Evolutionary conservation across 495 filamentous ascomycete species (phyloP), one percentile per base, ranked within the genome.

Genomic region (Aspergillus funiculosus): DNA sequence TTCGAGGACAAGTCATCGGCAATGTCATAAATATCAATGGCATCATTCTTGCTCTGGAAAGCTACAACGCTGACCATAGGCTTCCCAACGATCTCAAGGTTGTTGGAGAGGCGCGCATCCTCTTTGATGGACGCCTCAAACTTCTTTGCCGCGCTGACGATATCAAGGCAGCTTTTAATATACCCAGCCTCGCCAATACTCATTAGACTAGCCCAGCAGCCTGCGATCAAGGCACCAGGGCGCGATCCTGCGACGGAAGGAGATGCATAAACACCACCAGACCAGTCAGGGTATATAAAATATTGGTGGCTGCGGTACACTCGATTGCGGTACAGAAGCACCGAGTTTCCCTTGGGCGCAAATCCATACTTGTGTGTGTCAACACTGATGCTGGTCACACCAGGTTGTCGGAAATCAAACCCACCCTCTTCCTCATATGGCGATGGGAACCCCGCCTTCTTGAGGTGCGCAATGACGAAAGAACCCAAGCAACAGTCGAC

Each of bases 321-420:
- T 29, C 80, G 71, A 43, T 77, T 86, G 57, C 94, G 87, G 73
- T 97, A 97, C 42, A 99, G 78, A 13, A 95, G 67, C 6, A 89
- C 90, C 20, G 82, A 87, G 72, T 92, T 97, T 43, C 92, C 92
- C 67, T 97, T 97, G 17, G 92, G 92, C 0, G 92, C 94, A 65
- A 99, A 99, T 18, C 92, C 92, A 63, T 99, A 98, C 64, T 98
- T 98, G 71, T 98, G 92, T 21, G 92, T 99, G 61, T 99, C 92
- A 59, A 91, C 94, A 54, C 79, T 85, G 64, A 99, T 96, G 59
- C 81, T 86, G 4, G 94, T 96, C 43, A 99, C 94, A 59, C 92
- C 92, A 43, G 85, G 85, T 45, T 92, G 79, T 25, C 83, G 80
- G 80, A 99, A 99, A 66, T 99, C 94, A 60, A 96, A 97, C 11